phyloP scores from a whole-genome alignment of 805 yeast species.

The Wickerhamomyces chaumierensis region DNA sequence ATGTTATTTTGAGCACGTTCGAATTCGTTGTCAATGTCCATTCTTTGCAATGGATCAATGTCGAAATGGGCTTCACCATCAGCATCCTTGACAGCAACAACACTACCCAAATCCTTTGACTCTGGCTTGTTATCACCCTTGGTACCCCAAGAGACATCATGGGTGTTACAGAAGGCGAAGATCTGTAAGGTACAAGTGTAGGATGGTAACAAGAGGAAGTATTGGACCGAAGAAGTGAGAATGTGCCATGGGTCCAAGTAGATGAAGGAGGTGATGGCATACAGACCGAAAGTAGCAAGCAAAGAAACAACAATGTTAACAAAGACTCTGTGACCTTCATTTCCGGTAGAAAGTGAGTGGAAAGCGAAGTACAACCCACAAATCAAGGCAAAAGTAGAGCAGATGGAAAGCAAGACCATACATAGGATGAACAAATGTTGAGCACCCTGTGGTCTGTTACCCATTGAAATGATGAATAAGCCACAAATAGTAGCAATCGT shows the following conservation, averaged over 20 bases:
- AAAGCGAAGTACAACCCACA: constrained; percentile 77
- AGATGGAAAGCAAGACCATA: constrained; percentile 61
- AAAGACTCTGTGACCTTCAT: constrained; percentile 30
- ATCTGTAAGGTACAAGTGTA: constrained; percentile 89
- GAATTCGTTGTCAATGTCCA: constrained; percentile 75
- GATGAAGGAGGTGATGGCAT: constrained; percentile 67
- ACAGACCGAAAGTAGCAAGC: constrained; percentile 85
- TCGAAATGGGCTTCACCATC: constrained; percentile 72
- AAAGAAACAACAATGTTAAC: constrained; percentile 75
- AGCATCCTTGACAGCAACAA: constrained; percentile 60
- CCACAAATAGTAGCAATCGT: constrained; percentile 75
- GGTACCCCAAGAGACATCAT: constrained; percentile 98
- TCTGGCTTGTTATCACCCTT: constrained; percentile 76
- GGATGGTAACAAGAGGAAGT: constrained; percentile 81
- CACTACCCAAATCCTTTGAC: constrained; percentile 58
- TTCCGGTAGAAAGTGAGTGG: constrained; percentile 30
- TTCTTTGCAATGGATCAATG: constrained; percentile 57
- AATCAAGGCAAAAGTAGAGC: constrained; percentile 71
- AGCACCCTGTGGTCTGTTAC: constrained; percentile 97
- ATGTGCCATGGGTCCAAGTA: constrained; percentile 97
- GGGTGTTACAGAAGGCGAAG: constrained; percentile 95
- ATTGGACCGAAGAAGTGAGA: constrained; percentile 76
- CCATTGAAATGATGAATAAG: constrained; percentile 89
- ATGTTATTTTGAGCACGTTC: constrained; percentile 64
- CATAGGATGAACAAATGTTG: constrained; percentile 62